phyloP scores from a whole-genome alignment of 106 monocot genomes.

The Dendrobium officinale region DNA sequence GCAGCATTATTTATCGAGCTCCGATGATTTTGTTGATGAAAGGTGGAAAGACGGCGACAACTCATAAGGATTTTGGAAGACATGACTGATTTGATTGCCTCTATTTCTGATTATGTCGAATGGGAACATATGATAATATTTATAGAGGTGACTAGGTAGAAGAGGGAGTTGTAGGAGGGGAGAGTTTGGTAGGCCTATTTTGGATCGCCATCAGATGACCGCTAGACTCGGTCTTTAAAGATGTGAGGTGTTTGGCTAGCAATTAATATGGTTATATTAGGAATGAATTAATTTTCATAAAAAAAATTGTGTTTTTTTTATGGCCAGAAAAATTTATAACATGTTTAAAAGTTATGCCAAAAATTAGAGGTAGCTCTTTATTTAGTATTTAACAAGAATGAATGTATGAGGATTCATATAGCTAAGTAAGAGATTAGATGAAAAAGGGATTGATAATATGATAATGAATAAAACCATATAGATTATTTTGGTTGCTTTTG shows the following conservation, averaged over 20 bases:
- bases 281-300: not conserved
- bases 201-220: no score
- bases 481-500: not conserved
- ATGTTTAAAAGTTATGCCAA: no score
- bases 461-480: not conserved
- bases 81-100: not conserved
- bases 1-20: not conserved
- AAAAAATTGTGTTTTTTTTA: no score
- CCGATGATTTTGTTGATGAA: not conserved
- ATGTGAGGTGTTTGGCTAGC: no score
- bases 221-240: no score
- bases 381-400: no score
- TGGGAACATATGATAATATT: not conserved
- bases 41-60: not conserved
- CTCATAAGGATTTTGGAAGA: not conserved
- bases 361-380: no score
- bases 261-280: not conserved
- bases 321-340: not conserved
- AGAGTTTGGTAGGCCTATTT: not conserved
- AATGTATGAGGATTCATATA: no score
- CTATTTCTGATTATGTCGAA: not conserved
- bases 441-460: not conserved
- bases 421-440: not conserved
- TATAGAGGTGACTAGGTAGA: not conserved
- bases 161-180: not conserved